These are phyloP conservation scores for Sutorius australiensis DNA, from an alignment of 768 basidiomycete species.

Conservation along the genomic window DNA sequence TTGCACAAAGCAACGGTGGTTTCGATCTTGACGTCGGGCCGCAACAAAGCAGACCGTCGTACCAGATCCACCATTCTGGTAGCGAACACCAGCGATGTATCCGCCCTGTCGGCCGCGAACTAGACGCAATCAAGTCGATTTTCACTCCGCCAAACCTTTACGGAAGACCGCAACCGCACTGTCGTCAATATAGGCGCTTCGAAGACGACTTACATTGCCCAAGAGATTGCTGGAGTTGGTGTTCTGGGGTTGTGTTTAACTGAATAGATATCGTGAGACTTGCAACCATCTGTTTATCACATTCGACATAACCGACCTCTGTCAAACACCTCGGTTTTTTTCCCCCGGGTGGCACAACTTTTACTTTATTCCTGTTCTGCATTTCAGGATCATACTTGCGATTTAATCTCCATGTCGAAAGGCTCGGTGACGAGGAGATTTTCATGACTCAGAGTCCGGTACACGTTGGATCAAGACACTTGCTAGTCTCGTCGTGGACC, in stretches of 20 bases:
- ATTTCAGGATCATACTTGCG: slow-evolving; percentile 3
- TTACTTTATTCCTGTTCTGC: background rate
- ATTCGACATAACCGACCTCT: slow-evolving; percentile 11
- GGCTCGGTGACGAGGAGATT: background rate
- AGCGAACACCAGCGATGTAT: background rate
- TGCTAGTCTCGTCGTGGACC: background rate
- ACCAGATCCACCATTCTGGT: background rate
- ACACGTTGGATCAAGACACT: background rate
- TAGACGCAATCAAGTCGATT: background rate
- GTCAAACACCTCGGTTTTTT: slow-evolving; percentile 19
- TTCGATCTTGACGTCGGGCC: slow-evolving; percentile 10
- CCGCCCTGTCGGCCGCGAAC: background rate
- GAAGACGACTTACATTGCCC: background rate
- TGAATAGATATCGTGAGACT: slow-evolving; percentile 16
- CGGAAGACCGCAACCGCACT: background rate
- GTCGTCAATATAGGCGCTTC: background rate
- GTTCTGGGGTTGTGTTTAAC: background rate
- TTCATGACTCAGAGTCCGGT: background rate
- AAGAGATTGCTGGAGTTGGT: background rate
- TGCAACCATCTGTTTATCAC: slow-evolving; percentile 7
- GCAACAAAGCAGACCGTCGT: slow-evolving; percentile 16
- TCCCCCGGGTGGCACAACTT: slow-evolving; percentile 10
- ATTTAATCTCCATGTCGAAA: background rate
- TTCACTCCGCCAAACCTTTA: background rate
- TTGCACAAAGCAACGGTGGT: slow-evolving; percentile 10